Conservation (phyloP, 208 protist genomes). For the Trypanosoma scelopori region DNA sequence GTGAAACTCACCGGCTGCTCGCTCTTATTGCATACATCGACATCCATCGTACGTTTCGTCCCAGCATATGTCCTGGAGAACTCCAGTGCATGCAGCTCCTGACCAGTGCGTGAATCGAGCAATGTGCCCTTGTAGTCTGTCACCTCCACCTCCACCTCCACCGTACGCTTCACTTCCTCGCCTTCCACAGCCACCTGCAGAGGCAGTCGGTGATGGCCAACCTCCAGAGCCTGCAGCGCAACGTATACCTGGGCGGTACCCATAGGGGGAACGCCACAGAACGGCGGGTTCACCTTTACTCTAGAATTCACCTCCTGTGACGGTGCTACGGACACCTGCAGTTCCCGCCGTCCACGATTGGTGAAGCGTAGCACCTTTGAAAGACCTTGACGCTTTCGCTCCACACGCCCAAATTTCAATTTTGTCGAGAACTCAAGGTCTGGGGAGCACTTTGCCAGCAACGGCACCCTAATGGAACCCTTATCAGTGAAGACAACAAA, state of each 20-base stretch:
- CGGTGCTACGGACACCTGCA: constrained; percentile 29
- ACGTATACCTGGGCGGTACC: constrained; percentile 46
- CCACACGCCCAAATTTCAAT: constrained; percentile 74
- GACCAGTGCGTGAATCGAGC: constrained; percentile 48
- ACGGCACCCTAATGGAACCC: constrained; percentile 60
- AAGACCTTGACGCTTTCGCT: constrained; percentile 42
- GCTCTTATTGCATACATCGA: constrained; percentile 74
- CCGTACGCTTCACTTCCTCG: constrained; percentile 29
- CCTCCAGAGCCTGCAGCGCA: constrained; percentile 49
- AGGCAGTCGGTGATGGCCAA: constrained; percentile 46
- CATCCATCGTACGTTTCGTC: constrained; percentile 36
- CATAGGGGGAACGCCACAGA: constrained; percentile 36
- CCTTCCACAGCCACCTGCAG: constrained; percentile 49
- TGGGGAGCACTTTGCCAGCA: constrained; percentile 61
- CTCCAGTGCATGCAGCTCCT: constrained; percentile 56
- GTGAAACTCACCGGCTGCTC: constrained; percentile 79
- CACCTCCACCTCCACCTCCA: constrained; percentile 65
- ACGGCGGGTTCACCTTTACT: constrained; percentile 33
- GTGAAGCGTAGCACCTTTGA: constrained; percentile 49
- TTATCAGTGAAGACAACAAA: constrained; percentile 73
- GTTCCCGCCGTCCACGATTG: constrained; percentile 73
- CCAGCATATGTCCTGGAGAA: constrained; percentile 79
- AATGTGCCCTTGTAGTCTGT: constrained; percentile 75
- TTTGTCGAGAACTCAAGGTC: constrained; percentile 51
- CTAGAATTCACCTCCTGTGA: background rate